Evolutionary conservation across 2,329 filamentous ascomycete species (phyloP).

Genomic region (Claviceps pusilla): DNA sequence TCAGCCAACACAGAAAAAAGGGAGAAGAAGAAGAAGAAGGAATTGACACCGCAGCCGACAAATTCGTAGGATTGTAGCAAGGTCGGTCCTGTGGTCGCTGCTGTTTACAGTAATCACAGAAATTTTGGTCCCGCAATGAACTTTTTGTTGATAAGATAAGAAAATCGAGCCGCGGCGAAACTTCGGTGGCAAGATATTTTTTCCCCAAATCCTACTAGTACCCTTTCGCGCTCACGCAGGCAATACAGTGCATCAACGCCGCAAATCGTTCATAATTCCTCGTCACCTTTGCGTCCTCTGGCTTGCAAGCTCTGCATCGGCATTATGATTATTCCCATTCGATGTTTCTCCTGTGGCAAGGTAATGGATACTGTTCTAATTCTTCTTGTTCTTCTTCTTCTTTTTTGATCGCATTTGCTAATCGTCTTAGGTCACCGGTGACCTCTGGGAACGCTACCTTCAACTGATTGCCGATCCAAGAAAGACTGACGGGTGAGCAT

Average conservation of each 20-base stretch:
- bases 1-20: not conserved
- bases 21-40: not conserved
- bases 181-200: conserved; percentile 15
- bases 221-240: not conserved
- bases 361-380: conserved; percentile 29
- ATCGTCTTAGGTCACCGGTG: conserved; percentile 65
- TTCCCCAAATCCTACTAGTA: not conserved
- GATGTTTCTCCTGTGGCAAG: conserved; percentile 99
- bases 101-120: conserved; percentile 9
- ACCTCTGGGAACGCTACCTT: conserved; percentile 94
- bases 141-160: conserved; percentile 30
- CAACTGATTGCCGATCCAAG: conserved; percentile 64
- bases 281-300: not conserved
- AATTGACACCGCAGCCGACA: conserved; percentile 3
- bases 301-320: not conserved
- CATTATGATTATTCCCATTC: conserved; percentile 90
- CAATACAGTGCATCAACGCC: not conserved
- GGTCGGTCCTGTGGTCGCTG: not conserved
- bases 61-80: conserved; percentile 3
- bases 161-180: conserved; percentile 14
- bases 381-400: too few relatives aligned
- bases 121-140: conserved; percentile 27
- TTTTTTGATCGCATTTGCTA: conserved; percentile 12
- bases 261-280: not conserved
- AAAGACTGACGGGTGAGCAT: conserved; percentile 52